phyloP scores from a whole-genome alignment of 176 grass and related monocot species.

The Aegilops tauschii region DNA sequence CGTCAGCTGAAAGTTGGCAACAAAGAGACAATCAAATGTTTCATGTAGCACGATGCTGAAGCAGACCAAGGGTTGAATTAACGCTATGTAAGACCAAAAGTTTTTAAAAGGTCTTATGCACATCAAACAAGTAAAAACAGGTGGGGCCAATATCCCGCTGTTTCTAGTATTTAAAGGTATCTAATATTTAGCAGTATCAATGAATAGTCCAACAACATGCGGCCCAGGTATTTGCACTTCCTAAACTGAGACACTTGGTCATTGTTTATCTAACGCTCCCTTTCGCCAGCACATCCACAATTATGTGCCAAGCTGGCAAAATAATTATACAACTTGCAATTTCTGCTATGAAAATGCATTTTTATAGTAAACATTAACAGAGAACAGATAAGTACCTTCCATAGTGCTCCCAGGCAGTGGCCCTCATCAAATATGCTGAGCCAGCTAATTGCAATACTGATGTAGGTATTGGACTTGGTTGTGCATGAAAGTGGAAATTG shows the following conservation, averaged over 20 bases:
- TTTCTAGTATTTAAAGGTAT: not conserved
- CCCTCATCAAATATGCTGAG: conserved; percentile 72
- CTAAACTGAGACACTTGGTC: conserved; percentile 1
- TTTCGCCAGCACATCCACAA: not conserved
- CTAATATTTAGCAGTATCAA: not conserved
- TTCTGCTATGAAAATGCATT: conserved; percentile 10
- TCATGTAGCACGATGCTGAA: not conserved
- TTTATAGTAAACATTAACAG: conserved; percentile 10
- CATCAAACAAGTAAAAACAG: not conserved
- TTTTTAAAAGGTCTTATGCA: not conserved
- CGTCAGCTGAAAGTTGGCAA: not conserved
- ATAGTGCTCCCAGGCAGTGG: conserved; percentile 94
- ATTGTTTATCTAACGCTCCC: conserved; percentile 1
- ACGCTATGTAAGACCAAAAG: not conserved
- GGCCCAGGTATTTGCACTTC: not conserved
- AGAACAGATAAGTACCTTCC: conserved; percentile 68
- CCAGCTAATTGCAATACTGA: conserved; percentile 90
- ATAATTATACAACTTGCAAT: not conserved
- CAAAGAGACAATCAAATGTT: not conserved
- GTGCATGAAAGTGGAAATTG: conserved; percentile 71
- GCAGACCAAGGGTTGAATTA: not conserved
- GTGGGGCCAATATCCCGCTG: not conserved
- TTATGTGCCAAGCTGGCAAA: conserved; percentile 11
- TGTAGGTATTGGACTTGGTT: conserved; percentile 78
- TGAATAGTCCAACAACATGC: not conserved